Conservation (phyloP, 306 rosid species). For the Alnus glutinosa region DNA sequence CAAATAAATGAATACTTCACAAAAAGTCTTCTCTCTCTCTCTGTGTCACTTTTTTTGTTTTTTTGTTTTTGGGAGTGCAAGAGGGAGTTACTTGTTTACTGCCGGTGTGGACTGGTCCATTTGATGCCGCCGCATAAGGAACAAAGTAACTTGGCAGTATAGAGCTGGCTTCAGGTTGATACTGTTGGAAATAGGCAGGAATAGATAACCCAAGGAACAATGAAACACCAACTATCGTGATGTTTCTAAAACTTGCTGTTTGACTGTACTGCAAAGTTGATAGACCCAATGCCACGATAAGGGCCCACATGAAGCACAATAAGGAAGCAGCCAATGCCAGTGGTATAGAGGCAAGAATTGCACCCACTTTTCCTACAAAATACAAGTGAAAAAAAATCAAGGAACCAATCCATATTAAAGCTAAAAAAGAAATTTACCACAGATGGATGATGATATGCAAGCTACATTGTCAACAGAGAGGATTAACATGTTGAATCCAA, state of each 20-base stretch:
- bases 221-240: constrained; percentile 74
- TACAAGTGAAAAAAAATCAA: constrained; percentile 7
- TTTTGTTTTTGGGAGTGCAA: neutral
- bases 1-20: neutral
- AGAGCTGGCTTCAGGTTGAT: constrained; percentile 61
- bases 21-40: neutral
- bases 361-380: constrained; percentile 85
- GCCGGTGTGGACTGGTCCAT: constrained; percentile 76
- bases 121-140: constrained; percentile 89
- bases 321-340: constrained; percentile 83
- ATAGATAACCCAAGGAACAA: constrained; percentile 92
- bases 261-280: constrained; percentile 73
- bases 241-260: constrained; percentile 77
- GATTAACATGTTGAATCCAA: neutral
- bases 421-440: neutral
- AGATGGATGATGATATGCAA: neutral
- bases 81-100: constrained; percentile 53
- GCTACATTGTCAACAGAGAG: neutral
- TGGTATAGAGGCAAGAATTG: constrained; percentile 95
- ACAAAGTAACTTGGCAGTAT: constrained; percentile 82
- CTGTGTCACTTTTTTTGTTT: neutral
- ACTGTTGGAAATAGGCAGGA: constrained; percentile 92
- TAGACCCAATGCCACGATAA: constrained; percentile 71
- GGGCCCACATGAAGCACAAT: constrained; percentile 92
- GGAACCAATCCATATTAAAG: neutral